Conservation (phyloP, 352 stramenopile genomes). For the Phytophthora niederhauseri region DNA sequence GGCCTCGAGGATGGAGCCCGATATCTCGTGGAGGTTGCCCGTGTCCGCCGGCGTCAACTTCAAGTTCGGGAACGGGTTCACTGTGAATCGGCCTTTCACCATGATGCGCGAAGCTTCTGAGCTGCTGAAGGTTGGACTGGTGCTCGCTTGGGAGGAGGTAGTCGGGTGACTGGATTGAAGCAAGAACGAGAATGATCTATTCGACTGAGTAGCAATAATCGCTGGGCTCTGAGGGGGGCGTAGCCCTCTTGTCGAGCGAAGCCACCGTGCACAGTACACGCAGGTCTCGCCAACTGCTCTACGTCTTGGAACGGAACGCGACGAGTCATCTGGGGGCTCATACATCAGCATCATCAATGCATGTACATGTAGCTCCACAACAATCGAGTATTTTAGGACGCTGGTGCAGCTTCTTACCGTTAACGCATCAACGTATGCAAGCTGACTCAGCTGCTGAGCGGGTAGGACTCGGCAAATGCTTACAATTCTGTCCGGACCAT, state of each 20-base stretch:
- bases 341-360: background rate
- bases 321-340: background rate
- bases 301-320: constrained; percentile 3
- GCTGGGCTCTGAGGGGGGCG: background rate
- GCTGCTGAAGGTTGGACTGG: background rate
- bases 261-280: background rate
- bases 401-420: background rate
- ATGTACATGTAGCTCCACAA: background rate
- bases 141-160: background rate
- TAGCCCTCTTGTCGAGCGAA: background rate
- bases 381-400: background rate
- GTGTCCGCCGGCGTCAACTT: constrained; percentile 27
- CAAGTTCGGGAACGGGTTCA: constrained; percentile 41
- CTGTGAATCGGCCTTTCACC: constrained; percentile 37
- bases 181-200: constrained; percentile 23
- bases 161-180: constrained; percentile 16
- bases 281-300: constrained; percentile 2
- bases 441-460: constrained; percentile 10
- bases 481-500: constrained; percentile 7
- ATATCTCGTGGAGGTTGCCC: constrained; percentile 30
- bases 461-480: constrained; percentile 23
- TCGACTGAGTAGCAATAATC: background rate
- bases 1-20: constrained; percentile 29
- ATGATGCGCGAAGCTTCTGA: constrained; percentile 6
- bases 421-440: background rate